Evolutionary conservation across 768 basidiomycete species (phyloP), one percentile per base, ranked within the genome.

Genomic region (Leccinum incarnatum): DNA sequence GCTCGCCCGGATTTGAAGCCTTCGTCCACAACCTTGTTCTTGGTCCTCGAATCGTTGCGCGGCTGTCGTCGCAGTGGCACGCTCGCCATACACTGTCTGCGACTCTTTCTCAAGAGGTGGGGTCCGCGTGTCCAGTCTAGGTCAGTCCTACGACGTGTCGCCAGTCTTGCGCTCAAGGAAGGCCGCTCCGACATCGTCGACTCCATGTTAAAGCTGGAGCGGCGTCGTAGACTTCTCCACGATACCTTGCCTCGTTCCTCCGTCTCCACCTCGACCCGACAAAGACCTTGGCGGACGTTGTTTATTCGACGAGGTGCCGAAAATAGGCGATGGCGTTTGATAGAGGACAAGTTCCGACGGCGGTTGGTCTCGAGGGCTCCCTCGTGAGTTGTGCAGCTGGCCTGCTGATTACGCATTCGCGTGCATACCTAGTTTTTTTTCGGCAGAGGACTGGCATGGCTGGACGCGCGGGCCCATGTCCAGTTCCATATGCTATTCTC

Each of bases 101-200:
- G 63, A 46, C 64, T 69, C 47, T 89, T 86, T 68, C 75, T 75
- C 62, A 67, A 68, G 54, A 75, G 76, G 62, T 91, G 85, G 85
- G 88, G 89, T 3, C 55, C 71, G 19, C 69, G 69, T 25, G 74
- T 87, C 5, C 81, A 81, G 63, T 83, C 88, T 72, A 75, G 78
- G 53, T 74, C 77, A 21, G 87, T 91, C 21, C 79, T 81, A 65
- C 80, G 84, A 57, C 82, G 86, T 45, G 70, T 91, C 54, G 79
- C 79, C 5, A 72, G 70, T 45, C 75, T 88, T 50, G 88, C 87
- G 30, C 65, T 87, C 55, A 88, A 86, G 69, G 83, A 91, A 74
- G 82, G 86, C 15, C 80, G 85, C 48, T 70, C 76, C 60, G 83
- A 84, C 65, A 80, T 88, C 57, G 72, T 69, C 40, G 61, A 54